A percentile compares a stretch with the other conserved stretches of the same genome.
Conservation (phyloP, 106 monocot genomes). For the Phalaenopsis equestris region DNA sequence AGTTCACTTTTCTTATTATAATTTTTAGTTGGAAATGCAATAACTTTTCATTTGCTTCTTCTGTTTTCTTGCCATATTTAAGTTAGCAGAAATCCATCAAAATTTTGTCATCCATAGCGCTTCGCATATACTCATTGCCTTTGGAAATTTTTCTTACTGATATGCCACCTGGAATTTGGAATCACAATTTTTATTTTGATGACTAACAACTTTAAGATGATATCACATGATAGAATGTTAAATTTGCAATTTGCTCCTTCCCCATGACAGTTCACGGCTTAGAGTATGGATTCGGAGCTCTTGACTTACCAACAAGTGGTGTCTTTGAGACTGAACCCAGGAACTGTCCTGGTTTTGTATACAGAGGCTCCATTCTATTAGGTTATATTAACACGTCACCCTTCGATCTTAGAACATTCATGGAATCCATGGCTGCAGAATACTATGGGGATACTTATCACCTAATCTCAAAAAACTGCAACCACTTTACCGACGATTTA, state of each 20-base stretch:
- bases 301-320: slow-evolving; percentile 57
- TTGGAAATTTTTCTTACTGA: neutral
- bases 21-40: too few species aligned
- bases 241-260: neutral
- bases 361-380: slow-evolving; percentile 63
- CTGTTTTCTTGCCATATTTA: neutral
- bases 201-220: neutral
- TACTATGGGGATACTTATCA: slow-evolving; percentile 94
- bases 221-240: neutral
- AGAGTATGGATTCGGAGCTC: slow-evolving; percentile 70
- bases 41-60: too few species aligned
- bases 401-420: slow-evolving; percentile 47
- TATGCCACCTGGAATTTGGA: neutral
- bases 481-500: slow-evolving; percentile 88
- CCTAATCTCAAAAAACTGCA: slow-evolving; percentile 90
- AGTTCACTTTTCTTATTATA: too few species aligned
- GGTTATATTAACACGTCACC: slow-evolving; percentile 43
- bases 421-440: slow-evolving; percentile 56
- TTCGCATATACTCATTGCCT: neutral
- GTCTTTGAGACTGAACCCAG: slow-evolving; percentile 71
- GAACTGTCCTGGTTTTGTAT: slow-evolving; percentile 56
- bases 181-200: neutral
- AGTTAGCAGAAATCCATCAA: neutral
- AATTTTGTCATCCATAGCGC: too few species aligned
- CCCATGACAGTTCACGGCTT: slow-evolving; percentile 40